A percentile compares a stretch with the other conserved stretches of the same genome.
These are phyloP conservation scores for Ogataea ganodermae DNA, from an alignment of 805 yeast genomes.

Conservation along the genomic window DNA sequence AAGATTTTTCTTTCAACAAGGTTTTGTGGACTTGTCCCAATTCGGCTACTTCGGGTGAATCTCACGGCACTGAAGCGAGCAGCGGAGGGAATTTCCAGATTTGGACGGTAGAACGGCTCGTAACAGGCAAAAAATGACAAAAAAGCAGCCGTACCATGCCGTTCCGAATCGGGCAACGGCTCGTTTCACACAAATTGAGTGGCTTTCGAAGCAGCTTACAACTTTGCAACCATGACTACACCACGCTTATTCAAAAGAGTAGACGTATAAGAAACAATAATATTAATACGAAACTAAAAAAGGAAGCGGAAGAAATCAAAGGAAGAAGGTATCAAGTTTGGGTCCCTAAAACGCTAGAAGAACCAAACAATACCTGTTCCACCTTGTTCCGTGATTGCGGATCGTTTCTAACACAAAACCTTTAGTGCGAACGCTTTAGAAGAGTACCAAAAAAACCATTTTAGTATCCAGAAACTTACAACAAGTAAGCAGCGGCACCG, in stretches of 20 bases:
- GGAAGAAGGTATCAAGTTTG: background rate
- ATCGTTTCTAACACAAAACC: background rate
- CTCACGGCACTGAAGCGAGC: no score
- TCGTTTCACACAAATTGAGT: background rate
- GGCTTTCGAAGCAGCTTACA: background rate
- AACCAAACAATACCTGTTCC: background rate
- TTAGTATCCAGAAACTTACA: slow-evolving; percentile 30
- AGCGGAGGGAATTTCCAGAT: no score
- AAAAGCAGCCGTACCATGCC: no score
- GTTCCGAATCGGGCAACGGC: background rate
- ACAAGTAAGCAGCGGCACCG: slow-evolving; percentile 43
- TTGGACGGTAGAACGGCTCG: no score
- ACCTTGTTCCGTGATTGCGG: background rate
- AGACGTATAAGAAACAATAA: slow-evolving; percentile 7
- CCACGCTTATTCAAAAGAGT: background rate
- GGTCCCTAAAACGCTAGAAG: slow-evolving; percentile 7
- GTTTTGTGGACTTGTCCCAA: no score
- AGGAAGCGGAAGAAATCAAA: slow-evolving; percentile 1
- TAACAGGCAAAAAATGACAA: no score
- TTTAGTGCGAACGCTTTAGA: background rate
- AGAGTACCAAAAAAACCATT: slow-evolving; percentile 3
- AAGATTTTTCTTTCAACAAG: no score
- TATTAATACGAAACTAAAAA: slow-evolving; percentile 2
- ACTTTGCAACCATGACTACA: background rate
- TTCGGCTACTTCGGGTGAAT: no score